phyloP scores from a whole-genome alignment of 2,329 filamentous ascomycete species.

The Dactylellina parvicollis region DNA sequence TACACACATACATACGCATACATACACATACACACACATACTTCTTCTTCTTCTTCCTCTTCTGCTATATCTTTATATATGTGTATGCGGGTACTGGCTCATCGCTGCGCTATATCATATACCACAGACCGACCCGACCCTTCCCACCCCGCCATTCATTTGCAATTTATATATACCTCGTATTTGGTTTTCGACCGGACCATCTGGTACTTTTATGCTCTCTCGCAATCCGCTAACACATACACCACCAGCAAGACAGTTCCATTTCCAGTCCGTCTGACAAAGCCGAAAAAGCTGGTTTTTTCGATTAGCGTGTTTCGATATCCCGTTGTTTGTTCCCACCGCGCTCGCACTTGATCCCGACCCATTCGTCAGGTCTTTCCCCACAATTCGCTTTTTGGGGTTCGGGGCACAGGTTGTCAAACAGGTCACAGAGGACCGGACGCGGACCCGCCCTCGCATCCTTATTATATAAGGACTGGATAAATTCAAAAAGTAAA shows the following conservation, averaged over 20 bases:
- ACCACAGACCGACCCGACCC: constrained; percentile 21
- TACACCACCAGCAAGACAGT: constrained; percentile 21
- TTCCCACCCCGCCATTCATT: constrained; percentile 44
- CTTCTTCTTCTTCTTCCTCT: too few species aligned
- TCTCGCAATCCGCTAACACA: constrained; percentile 40
- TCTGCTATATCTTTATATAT: background rate
- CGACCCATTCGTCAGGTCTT: constrained; percentile 39
- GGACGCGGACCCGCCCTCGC: constrained; percentile 45
- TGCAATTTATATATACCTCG: constrained; percentile 49
- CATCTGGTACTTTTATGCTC: constrained; percentile 35
- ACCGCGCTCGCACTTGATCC: constrained; percentile 35
- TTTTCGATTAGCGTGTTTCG: constrained; percentile 52
- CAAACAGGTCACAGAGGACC: constrained; percentile 40
- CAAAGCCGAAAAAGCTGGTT: constrained; percentile 46
- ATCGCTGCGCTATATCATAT: constrained; percentile 38
- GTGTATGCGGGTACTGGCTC: constrained; percentile 31
- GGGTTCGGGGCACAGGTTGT: constrained; percentile 50
- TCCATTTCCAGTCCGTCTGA: constrained; percentile 38
- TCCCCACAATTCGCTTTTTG: constrained; percentile 52
- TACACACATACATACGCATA: constrained; percentile 51
- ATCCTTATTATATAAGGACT: constrained; percentile 54
- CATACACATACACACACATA: constrained; percentile 52
- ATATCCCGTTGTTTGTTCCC: constrained; percentile 40
- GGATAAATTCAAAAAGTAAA: constrained; percentile 48
- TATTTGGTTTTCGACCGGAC: constrained; percentile 42